Base-by-base conservation (phyloP, 192 early-diverging fungal species). In the Pilaira anomala region DNA sequence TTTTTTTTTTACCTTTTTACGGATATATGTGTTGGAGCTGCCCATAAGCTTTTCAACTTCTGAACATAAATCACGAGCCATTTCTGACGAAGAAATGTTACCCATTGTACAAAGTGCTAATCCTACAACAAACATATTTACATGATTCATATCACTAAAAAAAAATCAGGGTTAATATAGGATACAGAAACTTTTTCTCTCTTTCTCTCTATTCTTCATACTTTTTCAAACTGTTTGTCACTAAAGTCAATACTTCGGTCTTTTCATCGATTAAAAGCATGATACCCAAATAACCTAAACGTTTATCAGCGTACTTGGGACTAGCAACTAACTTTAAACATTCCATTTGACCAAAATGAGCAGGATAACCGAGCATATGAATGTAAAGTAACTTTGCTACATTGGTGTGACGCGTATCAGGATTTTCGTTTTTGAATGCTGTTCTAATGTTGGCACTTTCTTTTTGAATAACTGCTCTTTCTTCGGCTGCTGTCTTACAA, bases 271-370 rank as follows among this genome's bases (percentile, higher is more conserved):
- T 80, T 24, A 99, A 78, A 51, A 99, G 83, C 91, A 95, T 94
- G 58, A 93, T 97, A 26, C 97, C 97, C 29, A 99, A 83, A 74
- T 99, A 99, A 6, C 95, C 96, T n/a, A 99, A 78, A 57, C 96
- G 86, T 75, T 99, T 99, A 75, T 99, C 97, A 9, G 94, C 84
- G 75, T 95, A 99, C 65, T 87, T 78, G 18, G 93, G 86, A 14
- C 91, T 93, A 22, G 96, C 97, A 5, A 93, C 96, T 45, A 99
- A 77, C 77, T 99, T 99, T 33, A 99, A 77, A 71, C 97, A 99
- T 73, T 99, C 97, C 45, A 99, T 95, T 79, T 99, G 97, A 21
- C 97, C 97, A 77, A 98, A 99, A 72, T 98, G 97, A 25, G 96
- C 97, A 29, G 96, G 95, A 66, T 97, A 97, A 18, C 97, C 95